phyloP scores from a whole-genome alignment of 2,329 filamentous ascomycete genomes.

The Hawksworthiomyces lignivorus region DNA sequence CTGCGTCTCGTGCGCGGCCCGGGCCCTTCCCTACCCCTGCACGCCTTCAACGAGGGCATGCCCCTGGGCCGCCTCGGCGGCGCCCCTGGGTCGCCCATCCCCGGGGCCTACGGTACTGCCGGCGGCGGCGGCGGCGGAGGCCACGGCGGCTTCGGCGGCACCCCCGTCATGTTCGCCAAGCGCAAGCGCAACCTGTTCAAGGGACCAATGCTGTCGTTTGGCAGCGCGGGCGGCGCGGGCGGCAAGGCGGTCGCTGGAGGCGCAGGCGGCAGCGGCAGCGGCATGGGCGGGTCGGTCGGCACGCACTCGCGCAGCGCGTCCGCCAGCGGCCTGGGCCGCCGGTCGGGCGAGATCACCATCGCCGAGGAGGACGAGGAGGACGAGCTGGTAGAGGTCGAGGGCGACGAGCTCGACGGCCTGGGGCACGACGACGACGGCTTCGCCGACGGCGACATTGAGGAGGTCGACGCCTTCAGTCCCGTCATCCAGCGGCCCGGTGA shows the following conservation, averaged over 20 bases:
- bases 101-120: conserved; percentile 39
- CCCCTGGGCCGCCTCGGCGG: conserved; percentile 27
- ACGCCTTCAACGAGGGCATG: conserved; percentile 53
- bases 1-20: conserved; percentile 70
- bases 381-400: conserved; percentile 33
- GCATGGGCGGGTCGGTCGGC: conserved; percentile 28
- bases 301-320: conserved; percentile 51
- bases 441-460: conserved; percentile 41
- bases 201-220: conserved; percentile 60
- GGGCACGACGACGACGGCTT: conserved; percentile 46
- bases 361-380: conserved; percentile 56
- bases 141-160: conserved; percentile 14
- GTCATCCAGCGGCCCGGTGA: conserved; percentile 37
- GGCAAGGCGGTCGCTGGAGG: conserved; percentile 8
- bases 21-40: conserved; percentile 17
- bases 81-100: conserved; percentile 47
- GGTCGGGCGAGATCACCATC: conserved; percentile 69
- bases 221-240: conserved; percentile 23
- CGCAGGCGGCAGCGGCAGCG: conserved; percentile 25
- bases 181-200: conserved; percentile 77
- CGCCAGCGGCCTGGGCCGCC: conserved; percentile 53
- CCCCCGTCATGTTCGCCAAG: conserved; percentile 65
- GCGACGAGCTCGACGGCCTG: conserved; percentile 27
- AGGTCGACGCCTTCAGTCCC: conserved; percentile 52
- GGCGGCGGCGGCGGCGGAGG: neutral